Conservation (phyloP, 2,329 filamentous ascomycete genomes). For the Teratosphaeria zuluensis region DNA sequence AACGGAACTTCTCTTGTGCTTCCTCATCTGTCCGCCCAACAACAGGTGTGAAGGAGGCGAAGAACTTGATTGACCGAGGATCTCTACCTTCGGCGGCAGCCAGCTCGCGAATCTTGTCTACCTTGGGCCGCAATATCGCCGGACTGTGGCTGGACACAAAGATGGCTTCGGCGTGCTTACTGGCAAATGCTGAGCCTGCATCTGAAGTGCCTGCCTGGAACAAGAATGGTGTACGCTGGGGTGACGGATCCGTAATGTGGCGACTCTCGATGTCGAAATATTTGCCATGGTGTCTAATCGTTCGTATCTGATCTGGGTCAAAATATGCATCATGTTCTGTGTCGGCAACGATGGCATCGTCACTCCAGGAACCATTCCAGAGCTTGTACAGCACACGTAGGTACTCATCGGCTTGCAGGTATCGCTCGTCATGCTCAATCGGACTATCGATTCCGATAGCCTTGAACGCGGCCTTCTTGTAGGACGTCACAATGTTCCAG, state of each 20-base stretch:
- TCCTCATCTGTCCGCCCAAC: slow-evolving; percentile 57
- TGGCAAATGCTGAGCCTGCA: slow-evolving; percentile 57
- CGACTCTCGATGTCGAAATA: slow-evolving; percentile 39
- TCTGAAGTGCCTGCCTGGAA: slow-evolving; percentile 61
- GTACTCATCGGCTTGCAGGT: slow-evolving; percentile 53
- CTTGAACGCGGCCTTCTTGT: slow-evolving; percentile 54
- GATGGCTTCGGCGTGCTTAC: slow-evolving; percentile 58
- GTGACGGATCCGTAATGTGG: slow-evolving; percentile 35
- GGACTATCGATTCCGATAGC: slow-evolving; percentile 51
- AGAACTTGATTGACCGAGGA: slow-evolving; percentile 53
- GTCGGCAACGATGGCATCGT: slow-evolving; percentile 48
- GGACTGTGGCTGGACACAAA: slow-evolving; percentile 50
- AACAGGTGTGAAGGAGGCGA: slow-evolving; percentile 57
- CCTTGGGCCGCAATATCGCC: slow-evolving; percentile 38
- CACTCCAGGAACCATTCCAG: slow-evolving; percentile 45
- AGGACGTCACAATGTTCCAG: slow-evolving; percentile 59
- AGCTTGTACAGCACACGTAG: slow-evolving; percentile 53
- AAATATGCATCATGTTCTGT: slow-evolving; percentile 46
- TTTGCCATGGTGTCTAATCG: slow-evolving; percentile 52
- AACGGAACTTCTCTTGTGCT: slow-evolving; percentile 52
- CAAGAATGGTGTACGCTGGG: slow-evolving; percentile 44
- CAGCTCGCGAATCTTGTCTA: slow-evolving; percentile 42
- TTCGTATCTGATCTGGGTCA: slow-evolving; percentile 49
- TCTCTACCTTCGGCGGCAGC: slow-evolving; percentile 49
- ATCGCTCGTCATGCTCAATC: slow-evolving; percentile 53